Percentiles rank a stretch among this genome's conserved stretches.
phyloP scores from a whole-genome alignment of 352 stramenopile species.

The Lagenidium sp. region DNA sequence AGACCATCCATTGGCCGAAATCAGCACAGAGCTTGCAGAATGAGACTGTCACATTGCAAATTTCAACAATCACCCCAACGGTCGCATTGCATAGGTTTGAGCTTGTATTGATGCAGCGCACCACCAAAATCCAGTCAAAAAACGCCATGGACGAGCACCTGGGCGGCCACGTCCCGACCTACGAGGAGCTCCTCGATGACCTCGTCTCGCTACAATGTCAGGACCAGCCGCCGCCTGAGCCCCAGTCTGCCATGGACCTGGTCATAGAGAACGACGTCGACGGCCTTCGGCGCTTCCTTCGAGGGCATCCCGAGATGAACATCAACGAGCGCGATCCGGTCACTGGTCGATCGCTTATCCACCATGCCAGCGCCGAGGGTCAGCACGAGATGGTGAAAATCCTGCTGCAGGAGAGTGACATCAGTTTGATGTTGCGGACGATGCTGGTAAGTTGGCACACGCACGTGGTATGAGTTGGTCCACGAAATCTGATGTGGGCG shows the following conservation, averaged over 20 bases:
- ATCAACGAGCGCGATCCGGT: slow-evolving; percentile 28
- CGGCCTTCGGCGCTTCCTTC: slow-evolving; percentile 14
- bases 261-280: slow-evolving; percentile 20
- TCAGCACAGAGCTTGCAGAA: too few species aligned
- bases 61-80: too few species aligned
- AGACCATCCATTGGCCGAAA: not conserved
- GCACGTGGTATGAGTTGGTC: too few species aligned
- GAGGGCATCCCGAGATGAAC: slow-evolving; percentile 5
- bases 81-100: too few species aligned
- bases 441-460: slow-evolving; percentile 34
- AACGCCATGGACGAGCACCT: not conserved
- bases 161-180: slow-evolving; percentile 15
- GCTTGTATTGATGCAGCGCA: too few species aligned
- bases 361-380: slow-evolving; percentile 48
- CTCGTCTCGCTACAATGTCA: slow-evolving; percentile 18
- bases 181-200: slow-evolving; percentile 34
- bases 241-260: slow-evolving; percentile 16
- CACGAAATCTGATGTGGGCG: not conserved
- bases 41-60: too few species aligned
- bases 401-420: slow-evolving; percentile 29
- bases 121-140: not conserved
- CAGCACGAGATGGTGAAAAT: slow-evolving; percentile 44
- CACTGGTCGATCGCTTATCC: slow-evolving; percentile 42
- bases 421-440: slow-evolving; percentile 45
- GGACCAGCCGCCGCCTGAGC: not conserved